phyloP scores from a whole-genome alignment of 768 basidiomycete species.

The Termitomyces sp. region DNA sequence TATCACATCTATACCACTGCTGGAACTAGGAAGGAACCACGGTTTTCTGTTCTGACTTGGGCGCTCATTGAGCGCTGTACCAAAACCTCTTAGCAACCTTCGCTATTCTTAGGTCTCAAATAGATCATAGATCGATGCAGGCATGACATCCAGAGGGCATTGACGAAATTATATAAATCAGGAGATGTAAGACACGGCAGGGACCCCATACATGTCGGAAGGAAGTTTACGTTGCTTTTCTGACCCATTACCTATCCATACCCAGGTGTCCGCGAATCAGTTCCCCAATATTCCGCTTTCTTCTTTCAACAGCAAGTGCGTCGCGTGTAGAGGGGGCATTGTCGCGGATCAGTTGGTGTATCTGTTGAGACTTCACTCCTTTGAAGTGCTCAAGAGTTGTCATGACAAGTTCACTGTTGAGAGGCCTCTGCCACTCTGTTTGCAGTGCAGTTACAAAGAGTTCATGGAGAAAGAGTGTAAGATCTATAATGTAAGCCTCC shows the following conservation, averaged over 20 bases:
- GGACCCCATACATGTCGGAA: neutral
- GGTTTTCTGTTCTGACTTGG: too few species aligned
- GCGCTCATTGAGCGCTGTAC: too few species aligned
- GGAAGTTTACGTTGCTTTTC: neutral
- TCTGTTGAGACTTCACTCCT: neutral
- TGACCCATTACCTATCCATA: neutral
- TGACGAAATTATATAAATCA: neutral
- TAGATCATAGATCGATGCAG: too few species aligned
- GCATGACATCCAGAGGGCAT: too few species aligned
- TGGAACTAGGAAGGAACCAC: too few species aligned
- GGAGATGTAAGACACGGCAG: neutral
- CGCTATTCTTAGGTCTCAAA: too few species aligned
- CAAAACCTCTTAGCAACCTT: too few species aligned
- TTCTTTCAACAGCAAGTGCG: neutral
- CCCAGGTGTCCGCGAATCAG: neutral
- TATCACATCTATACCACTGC: too few species aligned
- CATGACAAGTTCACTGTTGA: neutral
- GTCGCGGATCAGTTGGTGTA: neutral
- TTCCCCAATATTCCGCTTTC: neutral
- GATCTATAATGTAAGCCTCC: constrained; percentile 16
- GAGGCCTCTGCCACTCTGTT: neutral
- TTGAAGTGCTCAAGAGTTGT: neutral
- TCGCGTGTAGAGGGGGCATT: neutral
- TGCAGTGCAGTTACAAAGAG: constrained; percentile 7
- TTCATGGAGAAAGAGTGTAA: constrained; percentile 12